phyloP scores from a whole-genome alignment of 1,139 yeast genomes.

The Hemisphaericaspora subhashii region DNA sequence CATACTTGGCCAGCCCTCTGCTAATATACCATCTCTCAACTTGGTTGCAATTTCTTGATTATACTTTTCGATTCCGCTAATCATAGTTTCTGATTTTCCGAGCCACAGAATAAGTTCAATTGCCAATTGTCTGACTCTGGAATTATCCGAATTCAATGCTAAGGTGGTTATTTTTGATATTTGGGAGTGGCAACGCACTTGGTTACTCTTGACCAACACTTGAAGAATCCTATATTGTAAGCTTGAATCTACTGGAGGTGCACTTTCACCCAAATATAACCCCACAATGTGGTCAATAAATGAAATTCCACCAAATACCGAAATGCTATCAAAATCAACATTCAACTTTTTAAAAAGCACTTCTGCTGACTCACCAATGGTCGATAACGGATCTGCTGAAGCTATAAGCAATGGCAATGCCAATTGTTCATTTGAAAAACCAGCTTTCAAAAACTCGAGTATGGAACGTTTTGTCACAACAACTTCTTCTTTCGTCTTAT shows the following conservation, averaged over 20 bases:
- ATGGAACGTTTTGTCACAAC: conserved; percentile 41
- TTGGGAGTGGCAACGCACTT: conserved; percentile 41
- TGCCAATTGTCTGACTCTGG: conserved; percentile 49
- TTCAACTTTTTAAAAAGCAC: conserved; percentile 50
- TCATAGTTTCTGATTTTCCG: conserved; percentile 23
- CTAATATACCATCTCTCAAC: conserved; percentile 49
- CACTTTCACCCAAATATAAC: conserved; percentile 49
- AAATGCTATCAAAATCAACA: conserved; percentile 51
- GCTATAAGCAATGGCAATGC: conserved; percentile 59
- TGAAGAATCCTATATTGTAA: conserved; percentile 62
- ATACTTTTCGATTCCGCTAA: conserved; percentile 24
- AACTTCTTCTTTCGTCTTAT: conserved; percentile 49
- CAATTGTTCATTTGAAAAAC: conserved; percentile 35
- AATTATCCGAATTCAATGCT: conserved; percentile 57
- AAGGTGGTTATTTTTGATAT: conserved; percentile 48
- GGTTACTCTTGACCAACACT: conserved; percentile 51
- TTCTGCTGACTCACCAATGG: conserved; percentile 52
- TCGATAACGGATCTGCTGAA: conserved; percentile 57
- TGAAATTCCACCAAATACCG: conserved; percentile 10
- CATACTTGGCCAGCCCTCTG: conserved; percentile 62
- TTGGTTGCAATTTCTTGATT: conserved; percentile 48
- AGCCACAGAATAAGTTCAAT: conserved; percentile 65
- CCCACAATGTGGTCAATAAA: conserved; percentile 45
- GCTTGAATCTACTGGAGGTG: conserved; percentile 53
- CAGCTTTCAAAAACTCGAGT: conserved; percentile 37